A percentile compares a stretch with the other conserved stretches of the same genome.
Conservation (phyloP, 2,329 filamentous ascomycete species). For the Trichoderma arundinaceum region DNA sequence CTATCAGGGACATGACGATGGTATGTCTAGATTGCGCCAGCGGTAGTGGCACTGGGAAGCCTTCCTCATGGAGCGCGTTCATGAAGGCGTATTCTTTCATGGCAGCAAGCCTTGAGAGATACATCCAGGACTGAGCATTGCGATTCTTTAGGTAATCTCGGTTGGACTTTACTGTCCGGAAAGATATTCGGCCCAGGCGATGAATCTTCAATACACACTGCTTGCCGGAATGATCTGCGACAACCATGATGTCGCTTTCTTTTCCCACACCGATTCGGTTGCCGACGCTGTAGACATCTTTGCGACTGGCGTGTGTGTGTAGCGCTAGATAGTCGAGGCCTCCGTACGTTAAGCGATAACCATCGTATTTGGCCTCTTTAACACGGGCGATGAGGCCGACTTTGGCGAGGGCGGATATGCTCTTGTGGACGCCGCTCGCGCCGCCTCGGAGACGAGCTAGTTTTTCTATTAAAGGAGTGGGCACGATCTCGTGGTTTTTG, state of each 20-base stretch:
- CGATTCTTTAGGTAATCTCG: constrained; percentile 90
- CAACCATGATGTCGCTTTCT: constrained; percentile 95
- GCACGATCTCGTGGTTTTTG: constrained; percentile 96
- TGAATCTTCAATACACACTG: constrained; percentile 95
- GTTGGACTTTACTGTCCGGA: constrained; percentile 94
- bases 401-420: constrained; percentile 91
- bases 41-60: constrained; percentile 88
- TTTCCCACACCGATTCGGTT: constrained; percentile 96
- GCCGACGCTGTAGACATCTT: constrained; percentile 87
- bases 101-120: constrained; percentile 89
- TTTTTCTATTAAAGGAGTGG: constrained; percentile 84
- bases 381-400: constrained; percentile 87
- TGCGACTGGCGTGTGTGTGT: constrained; percentile 81
- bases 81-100: constrained; percentile 96
- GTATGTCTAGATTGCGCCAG: constrained; percentile 91
- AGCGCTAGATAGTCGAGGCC: constrained; percentile 97
- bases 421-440: constrained; percentile 78
- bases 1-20: constrained; percentile 92
- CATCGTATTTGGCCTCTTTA: constrained; percentile 96
- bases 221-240: constrained; percentile 76
- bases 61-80: constrained; percentile 80
- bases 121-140: constrained; percentile 90
- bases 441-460: constrained; percentile 81
- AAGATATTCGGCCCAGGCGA: constrained; percentile 91
- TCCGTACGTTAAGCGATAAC: constrained; percentile 94